Base-by-base conservation (phyloP, 306 rosid genomes). In the Lotus japonicus region DNA sequence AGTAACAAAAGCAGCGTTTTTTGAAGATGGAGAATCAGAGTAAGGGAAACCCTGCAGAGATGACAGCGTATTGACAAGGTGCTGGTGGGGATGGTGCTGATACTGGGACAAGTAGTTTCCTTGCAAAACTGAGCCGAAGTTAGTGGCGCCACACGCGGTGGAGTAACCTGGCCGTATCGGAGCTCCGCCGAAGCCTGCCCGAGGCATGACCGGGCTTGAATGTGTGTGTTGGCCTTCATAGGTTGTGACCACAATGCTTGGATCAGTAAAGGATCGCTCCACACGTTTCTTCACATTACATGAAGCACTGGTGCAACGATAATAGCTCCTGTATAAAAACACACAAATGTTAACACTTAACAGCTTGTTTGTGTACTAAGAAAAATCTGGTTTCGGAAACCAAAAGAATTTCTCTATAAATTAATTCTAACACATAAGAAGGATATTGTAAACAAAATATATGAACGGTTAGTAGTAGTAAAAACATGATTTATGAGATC, bases 191-290 rank as follows among this genome's bases (percentile, higher is more conserved):
- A 75, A 70, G 71, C 39, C 61, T 3, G 87, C 72, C 1, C 94
- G 96, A 9, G 94, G 77, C 74, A 83, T 77, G 51, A 82, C 81
- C 4, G 97, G 96, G 77, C 89, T 86, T 38, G 81, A 85, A 65
- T 92, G 98, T 0, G 76, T 82, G 79, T 92, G 98, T 59, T 92
- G 91, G 31, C 98, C 98, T 84, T 92, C 98, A 17, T 92, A 92
- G 19, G 98, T 92, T 4, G 98, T 92, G 6, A 92, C 89, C 1
- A 92, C 98, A 54, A 84, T 59, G 72, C 75, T 84, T 51, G 96
- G 91, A 78, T 92, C 97, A 7, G 68, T 76, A 68, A 74, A 82
- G 19, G 91, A 92, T 77, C 98, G 80, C 76, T 92, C 98, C 59
- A 92, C 96, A 7, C 91, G 90, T 56, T 92, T 92, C 87, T 92